Conservation (phyloP, 148 eudicot species). For the Vaccinium macrocarpon region DNA sequence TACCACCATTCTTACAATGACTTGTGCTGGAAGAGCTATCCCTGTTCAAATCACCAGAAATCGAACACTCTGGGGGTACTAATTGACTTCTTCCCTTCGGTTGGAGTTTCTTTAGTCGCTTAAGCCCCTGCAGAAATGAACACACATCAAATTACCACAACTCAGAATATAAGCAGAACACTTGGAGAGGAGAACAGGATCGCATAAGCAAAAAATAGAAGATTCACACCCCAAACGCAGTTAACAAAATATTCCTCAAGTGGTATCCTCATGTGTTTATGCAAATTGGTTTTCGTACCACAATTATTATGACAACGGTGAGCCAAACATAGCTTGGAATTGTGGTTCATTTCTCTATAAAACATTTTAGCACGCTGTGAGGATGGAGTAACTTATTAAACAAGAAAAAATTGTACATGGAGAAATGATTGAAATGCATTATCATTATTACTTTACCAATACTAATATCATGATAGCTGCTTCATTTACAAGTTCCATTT, state of each 20-base stretch:
- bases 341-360: not conserved
- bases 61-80: slow-evolving; percentile 23
- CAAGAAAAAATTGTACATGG: not conserved
- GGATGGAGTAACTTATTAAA: not conserved
- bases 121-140: slow-evolving; percentile 50
- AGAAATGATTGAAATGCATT: not conserved
- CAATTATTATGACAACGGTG: not conserved
- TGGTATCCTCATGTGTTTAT: not conserved
- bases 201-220: not conserved
- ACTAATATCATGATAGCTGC: not conserved
- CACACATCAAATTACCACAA: not conserved
- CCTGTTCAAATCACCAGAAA: slow-evolving; percentile 15
- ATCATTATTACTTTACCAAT: not conserved
- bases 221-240: not conserved
- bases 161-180: not conserved
- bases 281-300: not conserved
- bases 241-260: not conserved
- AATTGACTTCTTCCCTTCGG: slow-evolving; percentile 35
- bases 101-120: slow-evolving; percentile 58
- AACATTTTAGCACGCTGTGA: not conserved
- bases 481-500: not conserved
- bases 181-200: not conserved
- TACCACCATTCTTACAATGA: slow-evolving; percentile 25
- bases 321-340: not conserved
- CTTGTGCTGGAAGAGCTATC: not conserved